Conservation (phyloP, 2,329 filamentous ascomycete genomes). For the Alternaria sp. region DNA sequence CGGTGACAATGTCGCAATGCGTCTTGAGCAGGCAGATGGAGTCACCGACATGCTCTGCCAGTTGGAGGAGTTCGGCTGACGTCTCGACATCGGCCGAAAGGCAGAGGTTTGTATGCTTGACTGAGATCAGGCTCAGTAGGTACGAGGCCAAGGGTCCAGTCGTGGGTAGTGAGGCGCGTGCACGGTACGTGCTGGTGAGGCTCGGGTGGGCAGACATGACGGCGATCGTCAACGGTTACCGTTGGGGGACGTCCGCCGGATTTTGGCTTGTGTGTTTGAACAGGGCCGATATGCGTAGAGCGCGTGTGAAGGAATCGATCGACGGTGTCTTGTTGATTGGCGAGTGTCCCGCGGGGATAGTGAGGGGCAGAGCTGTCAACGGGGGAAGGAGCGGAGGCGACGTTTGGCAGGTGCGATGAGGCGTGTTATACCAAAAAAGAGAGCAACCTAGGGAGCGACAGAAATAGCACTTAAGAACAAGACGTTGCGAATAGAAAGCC, state of each 20-base stretch:
- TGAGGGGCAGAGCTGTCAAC: slow-evolving; percentile 17
- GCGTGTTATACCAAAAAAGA: slow-evolving; percentile 4
- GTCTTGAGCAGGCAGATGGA: slow-evolving; percentile 69
- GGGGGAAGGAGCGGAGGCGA: slow-evolving; percentile 8
- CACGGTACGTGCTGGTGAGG: slow-evolving; percentile 55
- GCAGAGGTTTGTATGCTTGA: slow-evolving; percentile 62
- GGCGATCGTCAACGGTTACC: slow-evolving; percentile 5
- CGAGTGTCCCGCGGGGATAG: slow-evolving; percentile 13
- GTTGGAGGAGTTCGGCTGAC: slow-evolving; percentile 62
- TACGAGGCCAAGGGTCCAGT: slow-evolving; percentile 58
- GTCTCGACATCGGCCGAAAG: slow-evolving; percentile 67
- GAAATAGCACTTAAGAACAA: background rate
- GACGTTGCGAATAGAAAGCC: background rate
- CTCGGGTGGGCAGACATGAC: slow-evolving; percentile 45
- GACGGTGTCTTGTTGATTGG: background rate
- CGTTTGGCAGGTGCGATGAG: slow-evolving; percentile 7
- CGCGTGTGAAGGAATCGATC: slow-evolving; percentile 3
- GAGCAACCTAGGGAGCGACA: background rate
- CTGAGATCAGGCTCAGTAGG: slow-evolving; percentile 59
- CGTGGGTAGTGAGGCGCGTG: slow-evolving; percentile 55
- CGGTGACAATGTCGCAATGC: slow-evolving; percentile 68
- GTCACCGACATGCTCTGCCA: slow-evolving; percentile 67
- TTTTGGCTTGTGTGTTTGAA: slow-evolving; percentile 5
- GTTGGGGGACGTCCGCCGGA: background rate
- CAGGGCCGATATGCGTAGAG: background rate